Evolutionary conservation across 2,329 filamentous ascomycete species (phyloP).

Genomic region (Penicillium sp.): DNA sequence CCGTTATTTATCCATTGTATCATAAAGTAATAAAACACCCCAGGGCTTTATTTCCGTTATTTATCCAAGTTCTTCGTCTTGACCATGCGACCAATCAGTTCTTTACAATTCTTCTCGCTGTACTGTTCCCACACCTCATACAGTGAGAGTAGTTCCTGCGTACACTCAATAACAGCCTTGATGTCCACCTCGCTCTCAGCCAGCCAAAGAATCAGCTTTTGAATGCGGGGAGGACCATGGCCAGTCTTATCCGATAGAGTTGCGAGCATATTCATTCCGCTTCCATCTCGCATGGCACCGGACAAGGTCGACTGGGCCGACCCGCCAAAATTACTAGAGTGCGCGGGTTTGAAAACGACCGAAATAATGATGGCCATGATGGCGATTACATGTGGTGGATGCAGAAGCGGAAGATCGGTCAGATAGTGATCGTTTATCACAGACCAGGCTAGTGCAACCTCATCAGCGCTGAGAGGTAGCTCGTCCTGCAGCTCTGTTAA

Average conservation of each 20-base stretch:
- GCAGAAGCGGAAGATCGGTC: conserved; percentile 83
- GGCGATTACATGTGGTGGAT: conserved; percentile 85
- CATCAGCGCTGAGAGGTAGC: conserved; percentile 73
- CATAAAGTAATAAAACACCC: background rate
- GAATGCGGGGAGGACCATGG: conserved; percentile 45
- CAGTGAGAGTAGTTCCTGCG: conserved; percentile 86
- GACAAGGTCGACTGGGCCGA: conserved; percentile 34
- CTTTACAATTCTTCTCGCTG: conserved; percentile 64
- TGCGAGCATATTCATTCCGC: conserved; percentile 33
- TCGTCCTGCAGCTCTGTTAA: conserved; percentile 69
- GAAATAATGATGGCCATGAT: conserved; percentile 81
- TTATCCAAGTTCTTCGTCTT: conserved; percentile 61
- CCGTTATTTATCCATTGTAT: conserved; percentile 51
- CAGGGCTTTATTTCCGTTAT: conserved; percentile 27
- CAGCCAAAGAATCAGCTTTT: conserved; percentile 75
- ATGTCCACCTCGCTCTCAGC: conserved; percentile 85
- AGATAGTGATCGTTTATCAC: conserved; percentile 92
- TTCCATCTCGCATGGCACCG: conserved; percentile 38
- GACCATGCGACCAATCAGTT: conserved; percentile 62
- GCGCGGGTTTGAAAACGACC: conserved; percentile 73
- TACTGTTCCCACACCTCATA: conserved; percentile 75
- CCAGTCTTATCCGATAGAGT: conserved; percentile 34
- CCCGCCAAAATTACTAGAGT: conserved; percentile 34
- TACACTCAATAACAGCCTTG: conserved; percentile 80
- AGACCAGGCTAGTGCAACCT: conserved; percentile 73